phyloP scores from a whole-genome alignment of 345 rosid genomes.

The Microthlaspi erraticum region DNA sequence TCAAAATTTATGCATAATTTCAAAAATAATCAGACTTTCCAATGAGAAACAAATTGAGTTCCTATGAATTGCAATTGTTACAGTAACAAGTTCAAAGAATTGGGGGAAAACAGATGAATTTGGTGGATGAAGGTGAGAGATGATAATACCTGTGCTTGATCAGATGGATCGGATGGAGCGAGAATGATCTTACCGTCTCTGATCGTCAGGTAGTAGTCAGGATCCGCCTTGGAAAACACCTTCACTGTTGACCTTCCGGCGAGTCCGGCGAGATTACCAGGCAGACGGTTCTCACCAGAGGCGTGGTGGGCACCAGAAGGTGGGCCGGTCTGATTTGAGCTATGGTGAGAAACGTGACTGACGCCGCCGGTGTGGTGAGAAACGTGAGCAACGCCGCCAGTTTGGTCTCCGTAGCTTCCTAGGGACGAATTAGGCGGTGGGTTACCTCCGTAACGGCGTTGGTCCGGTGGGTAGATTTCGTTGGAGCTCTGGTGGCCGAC shows the following conservation, averaged over 20 bases:
- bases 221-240: constrained; percentile 71
- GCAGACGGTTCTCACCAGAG: constrained; percentile 36
- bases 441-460: constrained; percentile 38
- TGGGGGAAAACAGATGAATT: background rate
- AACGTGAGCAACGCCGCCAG: constrained; percentile 39
- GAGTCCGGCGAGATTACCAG: constrained; percentile 49
- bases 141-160: constrained; percentile 58
- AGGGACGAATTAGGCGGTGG: constrained; percentile 40
- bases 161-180: constrained; percentile 60
- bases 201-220: constrained; percentile 59
- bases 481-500: constrained; percentile 44
- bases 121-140: background rate
- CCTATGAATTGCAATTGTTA: constrained; percentile 9
- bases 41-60: constrained; percentile 7
- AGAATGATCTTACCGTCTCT: constrained; percentile 68
- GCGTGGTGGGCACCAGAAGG: constrained; percentile 51
- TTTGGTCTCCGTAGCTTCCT: constrained; percentile 37
- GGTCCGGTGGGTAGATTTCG: constrained; percentile 34
- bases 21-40: background rate
- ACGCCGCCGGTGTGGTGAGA: constrained; percentile 45
- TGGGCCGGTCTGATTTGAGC: constrained; percentile 46
- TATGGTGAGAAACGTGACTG: constrained; percentile 43
- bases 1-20: background rate
- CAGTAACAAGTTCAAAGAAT: background rate
- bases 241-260: constrained; percentile 55